A percentile compares a stretch with the other conserved stretches of the same genome.
phyloP scores from a whole-genome alignment of 495 filamentous ascomycete species.

The Aspergillus cristatus region DNA sequence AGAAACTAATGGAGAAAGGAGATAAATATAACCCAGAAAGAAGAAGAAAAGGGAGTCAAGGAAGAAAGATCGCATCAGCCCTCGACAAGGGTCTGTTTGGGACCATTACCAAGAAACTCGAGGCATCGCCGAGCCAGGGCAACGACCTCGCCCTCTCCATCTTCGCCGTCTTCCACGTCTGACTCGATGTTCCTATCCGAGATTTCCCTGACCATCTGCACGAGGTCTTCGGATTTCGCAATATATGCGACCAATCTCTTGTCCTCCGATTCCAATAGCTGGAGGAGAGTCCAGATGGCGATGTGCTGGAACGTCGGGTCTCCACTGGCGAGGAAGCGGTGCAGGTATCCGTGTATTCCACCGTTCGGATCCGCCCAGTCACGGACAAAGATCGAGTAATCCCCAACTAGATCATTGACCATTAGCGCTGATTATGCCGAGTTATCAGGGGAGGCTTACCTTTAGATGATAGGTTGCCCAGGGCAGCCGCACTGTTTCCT shows the following conservation, averaged over 20 bases:
- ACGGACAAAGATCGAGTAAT: conserved; percentile 91
- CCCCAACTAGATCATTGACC: conserved; percentile 65
- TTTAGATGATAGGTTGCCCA: conserved; percentile 95
- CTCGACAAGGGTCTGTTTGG: conserved; percentile 47
- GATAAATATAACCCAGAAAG: conserved; percentile 8
- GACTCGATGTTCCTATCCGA: conserved; percentile 85
- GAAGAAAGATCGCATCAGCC: conserved; percentile 23
- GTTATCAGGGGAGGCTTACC: conserved; percentile 43
- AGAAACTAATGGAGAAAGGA: conserved; percentile 7
- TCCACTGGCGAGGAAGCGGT: conserved; percentile 83
- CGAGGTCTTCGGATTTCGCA: conserved; percentile 75
- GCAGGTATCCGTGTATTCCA: conserved; percentile 91
- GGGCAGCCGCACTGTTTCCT: conserved; percentile 91
- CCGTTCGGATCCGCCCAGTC: conserved; percentile 89
- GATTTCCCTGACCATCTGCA: conserved; percentile 83
- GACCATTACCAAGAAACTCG: conserved; percentile 66
- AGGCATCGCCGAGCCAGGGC: conserved; percentile 82
- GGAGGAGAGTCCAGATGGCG: conserved; percentile 94
- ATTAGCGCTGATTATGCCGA: conserved; percentile 10
- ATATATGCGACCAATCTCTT: conserved; percentile 75
- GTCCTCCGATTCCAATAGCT: conserved; percentile 91
- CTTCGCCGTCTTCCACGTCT: conserved; percentile 80
- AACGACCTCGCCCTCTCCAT: conserved; percentile 92
- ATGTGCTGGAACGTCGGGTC: conserved; percentile 99
- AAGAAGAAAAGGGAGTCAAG: conserved; percentile 6